Evolutionary conservation across 2,329 filamentous ascomycete genomes (phyloP), one percentile per base, ranked within the genome.

Genomic region (Sordariomycetes sp.): DNA sequence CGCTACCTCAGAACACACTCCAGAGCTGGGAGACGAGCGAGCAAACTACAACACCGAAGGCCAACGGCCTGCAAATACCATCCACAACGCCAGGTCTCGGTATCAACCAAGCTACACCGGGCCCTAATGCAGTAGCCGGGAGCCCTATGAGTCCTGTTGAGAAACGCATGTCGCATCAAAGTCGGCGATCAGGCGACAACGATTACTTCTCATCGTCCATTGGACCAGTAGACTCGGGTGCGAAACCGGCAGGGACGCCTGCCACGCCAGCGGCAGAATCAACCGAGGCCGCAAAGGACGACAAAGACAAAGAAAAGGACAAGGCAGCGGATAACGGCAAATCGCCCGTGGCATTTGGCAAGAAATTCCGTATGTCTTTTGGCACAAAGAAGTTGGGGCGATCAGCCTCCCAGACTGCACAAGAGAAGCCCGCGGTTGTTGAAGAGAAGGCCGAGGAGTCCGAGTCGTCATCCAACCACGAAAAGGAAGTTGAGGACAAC

Each of bases 311-410:
- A 37, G 61, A 67, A 0, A 63, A 60, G 39, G 57, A 59, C 5
- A 63, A 61, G 44, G 55, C 63, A 10, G 51, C 50, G 20, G 59
- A 65, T 15, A 79, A 68, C 36, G 61, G 66, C 10, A 83, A 84
- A 46, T 61, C 66, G 3, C 63, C 64, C 5, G 63, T 67, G 36
- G 64, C 86, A 6, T 93, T 94, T 53, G 78, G 82, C 28, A 92
- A 88, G 61, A 92, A 90, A 60, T 88, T 94, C 56, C 78, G 82
- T 31, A 82, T 85, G 75, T 78, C 80, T 1, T 87, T 90, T 49
- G 79, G 81, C 45, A 82, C 80, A 48, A 95, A 93, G 65, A 94
- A 94, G 58, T 68, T 90, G 11, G 78, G 78, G 10, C 75, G 86
- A 12, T 80, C 79, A 3, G 65, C 71, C 4, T 79, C 79, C 4